Conservation (phyloP, 495 filamentous ascomycete species). For the Xylaria curta region DNA sequence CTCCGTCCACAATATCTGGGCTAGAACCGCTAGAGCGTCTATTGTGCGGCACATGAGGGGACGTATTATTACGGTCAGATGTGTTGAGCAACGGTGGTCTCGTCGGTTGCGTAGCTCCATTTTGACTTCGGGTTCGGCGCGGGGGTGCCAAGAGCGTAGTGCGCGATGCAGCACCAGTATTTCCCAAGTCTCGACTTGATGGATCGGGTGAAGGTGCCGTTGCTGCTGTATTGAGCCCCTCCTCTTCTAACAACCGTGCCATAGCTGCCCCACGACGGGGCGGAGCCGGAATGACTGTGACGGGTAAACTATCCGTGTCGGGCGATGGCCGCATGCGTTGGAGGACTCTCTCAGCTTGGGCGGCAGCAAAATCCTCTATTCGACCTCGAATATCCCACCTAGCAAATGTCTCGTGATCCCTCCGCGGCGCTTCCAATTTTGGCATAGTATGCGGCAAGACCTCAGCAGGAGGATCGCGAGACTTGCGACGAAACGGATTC, state of each 20-base stretch:
- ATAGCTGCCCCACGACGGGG: conserved; percentile 53
- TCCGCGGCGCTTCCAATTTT: conserved; percentile 28
- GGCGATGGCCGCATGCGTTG: conserved; percentile 53
- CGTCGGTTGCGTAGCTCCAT: conserved; percentile 18
- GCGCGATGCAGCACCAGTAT: background rate
- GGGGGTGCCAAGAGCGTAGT: conserved; percentile 13
- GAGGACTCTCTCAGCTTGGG: conserved; percentile 53
- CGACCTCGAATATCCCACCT: conserved; percentile 53
- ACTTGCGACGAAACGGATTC: conserved; percentile 34
- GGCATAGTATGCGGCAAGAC: conserved; percentile 40
- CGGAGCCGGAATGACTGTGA: conserved; percentile 57
- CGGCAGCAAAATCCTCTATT: conserved; percentile 55
- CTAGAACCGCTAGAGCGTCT: conserved; percentile 24
- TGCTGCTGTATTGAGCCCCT: conserved; percentile 31
- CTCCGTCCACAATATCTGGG: conserved; percentile 22
- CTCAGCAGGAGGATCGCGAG: conserved; percentile 37
- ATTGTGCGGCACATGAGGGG: conserved; percentile 20
- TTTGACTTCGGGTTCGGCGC: conserved; percentile 24
- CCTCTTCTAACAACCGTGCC: conserved; percentile 51
- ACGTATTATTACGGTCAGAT: conserved; percentile 28
- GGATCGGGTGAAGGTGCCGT: background rate
- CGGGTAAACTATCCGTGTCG: conserved; percentile 55
- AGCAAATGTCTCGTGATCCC: conserved; percentile 37
- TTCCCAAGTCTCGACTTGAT: background rate
- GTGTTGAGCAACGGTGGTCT: conserved; percentile 23